Conservation (phyloP, 495 filamentous ascomycete genomes). For the Penicillium ucsense region DNA sequence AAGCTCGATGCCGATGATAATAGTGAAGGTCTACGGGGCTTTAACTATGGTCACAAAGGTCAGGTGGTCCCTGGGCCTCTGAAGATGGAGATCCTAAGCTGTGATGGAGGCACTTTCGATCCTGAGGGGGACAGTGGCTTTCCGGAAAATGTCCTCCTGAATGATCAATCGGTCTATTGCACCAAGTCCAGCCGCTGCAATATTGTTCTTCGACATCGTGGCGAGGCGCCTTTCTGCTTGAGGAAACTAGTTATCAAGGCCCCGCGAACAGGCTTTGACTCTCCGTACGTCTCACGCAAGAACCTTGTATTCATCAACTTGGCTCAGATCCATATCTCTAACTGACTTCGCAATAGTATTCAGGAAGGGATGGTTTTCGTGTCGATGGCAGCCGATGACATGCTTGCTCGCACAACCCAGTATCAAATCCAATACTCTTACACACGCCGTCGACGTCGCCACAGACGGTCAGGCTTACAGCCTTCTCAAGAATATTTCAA, state of each 20-base stretch:
- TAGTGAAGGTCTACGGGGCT: constrained; percentile 42
- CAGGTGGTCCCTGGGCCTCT: constrained; percentile 72
- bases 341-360: constrained; percentile 44
- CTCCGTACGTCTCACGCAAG: constrained; percentile 54
- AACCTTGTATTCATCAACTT: no score
- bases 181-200: constrained; percentile 78
- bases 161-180: constrained; percentile 80
- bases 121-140: constrained; percentile 46
- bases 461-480: constrained; percentile 20
- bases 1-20: constrained; percentile 59
- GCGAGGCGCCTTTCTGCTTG: constrained; percentile 66
- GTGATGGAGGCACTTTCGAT: constrained; percentile 76
- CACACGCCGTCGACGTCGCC: constrained; percentile 15
- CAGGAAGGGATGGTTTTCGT: constrained; percentile 93
- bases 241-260: constrained; percentile 83
- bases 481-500: constrained; percentile 36
- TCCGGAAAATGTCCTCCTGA: constrained; percentile 72
- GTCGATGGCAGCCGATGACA: constrained; percentile 69
- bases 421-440: constrained; percentile 64
- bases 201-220: constrained; percentile 70
- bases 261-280: constrained; percentile 68
- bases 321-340: not conserved
- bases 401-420: constrained; percentile 60
- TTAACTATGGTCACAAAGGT: constrained; percentile 72
- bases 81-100: constrained; percentile 78